Base-by-base conservation (phyloP, 2,329 filamentous ascomycete genomes). In the Monosporascus cannonballus region DNA sequence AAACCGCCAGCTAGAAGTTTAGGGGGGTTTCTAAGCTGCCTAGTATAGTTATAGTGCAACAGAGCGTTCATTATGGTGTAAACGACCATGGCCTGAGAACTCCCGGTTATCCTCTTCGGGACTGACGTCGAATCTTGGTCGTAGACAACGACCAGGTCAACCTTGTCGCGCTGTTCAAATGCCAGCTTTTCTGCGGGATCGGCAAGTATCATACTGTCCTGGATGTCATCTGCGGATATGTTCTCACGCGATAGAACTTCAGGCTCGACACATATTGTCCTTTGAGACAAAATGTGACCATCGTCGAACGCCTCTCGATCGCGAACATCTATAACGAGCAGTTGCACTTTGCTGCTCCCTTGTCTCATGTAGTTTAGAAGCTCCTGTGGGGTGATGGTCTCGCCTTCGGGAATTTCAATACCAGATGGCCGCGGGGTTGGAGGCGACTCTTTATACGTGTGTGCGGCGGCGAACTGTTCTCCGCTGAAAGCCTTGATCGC, bases 71-170 rank as follows among this genome's bases (percentile, higher is more conserved):
- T 84, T 14, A 99, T 75, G 17, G 85, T 85, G 58, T 85, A 77
- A 20, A 96, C 70, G n/a, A 84, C 81, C 64, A 63, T 73, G 68
- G 69, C 78, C 65, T 69, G 70, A 60, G 68, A 60, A 50, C 68
- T 69, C 59, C 66, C 51, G 59, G 67, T 56, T 61, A 62, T 52
- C 57, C 54, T 54, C 59, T 56, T 58, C 50, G 63, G 69, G 20
- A 95, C 61, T 57, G 74, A 59, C 69, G 79, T 53, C 64, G 89
- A 76, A 67, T 78, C 56, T 59, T 93, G 81, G 67, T 99, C 91
- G 67, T 97, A 96, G 63, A 95, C 94, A 0, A 99, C 89, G 11
- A 99, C 81, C 42, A 96, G 72, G 59, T 97, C 91, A 61, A 88
- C 96, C 52, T 87, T 78, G 57, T 92, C 80, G 15, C 86, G 80